Evolutionary conservation across 768 basidiomycete genomes (phyloP).

Genomic region (Leccinum pellstonianum): DNA sequence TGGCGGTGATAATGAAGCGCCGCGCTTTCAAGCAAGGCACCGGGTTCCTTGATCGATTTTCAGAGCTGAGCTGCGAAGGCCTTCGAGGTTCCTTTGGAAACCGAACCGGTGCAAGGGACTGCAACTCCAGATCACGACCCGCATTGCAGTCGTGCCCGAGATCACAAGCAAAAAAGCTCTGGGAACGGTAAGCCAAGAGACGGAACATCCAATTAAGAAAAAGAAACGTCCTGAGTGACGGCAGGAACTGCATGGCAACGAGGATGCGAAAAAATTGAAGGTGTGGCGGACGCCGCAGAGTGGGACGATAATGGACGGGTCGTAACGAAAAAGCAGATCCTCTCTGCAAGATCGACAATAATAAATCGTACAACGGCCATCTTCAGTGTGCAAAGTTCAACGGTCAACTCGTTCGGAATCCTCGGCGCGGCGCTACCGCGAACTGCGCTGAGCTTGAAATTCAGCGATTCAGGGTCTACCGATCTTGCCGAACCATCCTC

Average conservation of each 20-base stretch:
- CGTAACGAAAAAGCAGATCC: conserved; percentile 14
- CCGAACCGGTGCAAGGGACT: conserved; percentile 13
- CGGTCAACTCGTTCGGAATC: conserved; percentile 21
- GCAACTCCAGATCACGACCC: conserved; percentile 29
- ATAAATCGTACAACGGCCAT: not conserved
- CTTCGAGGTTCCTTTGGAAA: conserved; percentile 26
- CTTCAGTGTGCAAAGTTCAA: not conserved
- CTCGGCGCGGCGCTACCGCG: conserved; percentile 16
- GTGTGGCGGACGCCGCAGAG: conserved; percentile 28
- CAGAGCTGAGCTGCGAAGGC: conserved; percentile 13
- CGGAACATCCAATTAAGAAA: conserved; percentile 24
- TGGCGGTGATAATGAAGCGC: conserved; percentile 14
- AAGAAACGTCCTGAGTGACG: conserved; percentile 21
- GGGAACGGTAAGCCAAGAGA: conserved; percentile 8
- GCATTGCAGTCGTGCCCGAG: conserved; percentile 11
- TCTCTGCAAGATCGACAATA: conserved; percentile 7
- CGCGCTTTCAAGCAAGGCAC: conserved; percentile 25
- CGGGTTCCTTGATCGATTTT: conserved; percentile 30
- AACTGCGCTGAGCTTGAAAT: conserved; percentile 20
- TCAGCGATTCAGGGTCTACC: conserved; percentile 7
- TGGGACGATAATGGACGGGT: conserved; percentile 11
- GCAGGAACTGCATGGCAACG: conserved; percentile 24
- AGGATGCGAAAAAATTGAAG: conserved; percentile 11
- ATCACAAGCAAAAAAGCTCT: conserved; percentile 21
- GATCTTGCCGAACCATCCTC: not conserved